Evolutionary conservation across 2,329 filamentous ascomycete genomes (phyloP), one percentile per base, ranked within the genome.

Genomic region (Colletotrichum abscissum): DNA sequence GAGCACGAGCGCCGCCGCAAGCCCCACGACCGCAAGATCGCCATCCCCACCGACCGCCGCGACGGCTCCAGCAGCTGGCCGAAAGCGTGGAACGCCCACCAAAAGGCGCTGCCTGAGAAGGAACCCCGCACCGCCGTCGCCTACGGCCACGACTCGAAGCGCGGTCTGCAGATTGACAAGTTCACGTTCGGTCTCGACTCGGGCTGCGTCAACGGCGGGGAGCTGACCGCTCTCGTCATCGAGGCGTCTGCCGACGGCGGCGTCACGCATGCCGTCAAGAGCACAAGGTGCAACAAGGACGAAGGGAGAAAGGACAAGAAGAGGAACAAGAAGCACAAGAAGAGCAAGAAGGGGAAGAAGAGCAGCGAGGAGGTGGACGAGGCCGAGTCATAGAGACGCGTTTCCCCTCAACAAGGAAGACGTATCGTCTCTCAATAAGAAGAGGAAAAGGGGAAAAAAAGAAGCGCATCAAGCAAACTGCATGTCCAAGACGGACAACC

Each of bases 111-210:
- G 2, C 74, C 72, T 58, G 74, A 78, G 33, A 60, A 74, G 14
- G 76, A 82, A 35, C 86, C 89, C 11, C 89, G 86, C 54, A 94
- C 93, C 1, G 63, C 69, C 26, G 92, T 97, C 54, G 88, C 97
- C 70, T 98, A 97, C 82, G 95, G 95, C 5, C 96, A 98, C 80
- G 94, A 98, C 80, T 90, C 94, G 26, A 92, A 92, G 78, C 84
- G 84, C 3, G 95, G 95, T 0, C 88, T 97, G 63, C 79, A 78
- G 38, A 76, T 86, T 72, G 78, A 90, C 63, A 86, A 88, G 62
- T 97, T 94, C 82, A 94, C 92, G 4, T 94, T 95, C 79, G 97
- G 97, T 0, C 86, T 98, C 59, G 97, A 98, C 82, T 94, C 93
- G 0, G 92, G 92, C 0, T 98, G 97, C 80, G 91, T 94, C 3